Evolutionary conservation across 2,329 filamentous ascomycete species (phyloP).

Genomic region (Pleurostoma richardsiae): DNA sequence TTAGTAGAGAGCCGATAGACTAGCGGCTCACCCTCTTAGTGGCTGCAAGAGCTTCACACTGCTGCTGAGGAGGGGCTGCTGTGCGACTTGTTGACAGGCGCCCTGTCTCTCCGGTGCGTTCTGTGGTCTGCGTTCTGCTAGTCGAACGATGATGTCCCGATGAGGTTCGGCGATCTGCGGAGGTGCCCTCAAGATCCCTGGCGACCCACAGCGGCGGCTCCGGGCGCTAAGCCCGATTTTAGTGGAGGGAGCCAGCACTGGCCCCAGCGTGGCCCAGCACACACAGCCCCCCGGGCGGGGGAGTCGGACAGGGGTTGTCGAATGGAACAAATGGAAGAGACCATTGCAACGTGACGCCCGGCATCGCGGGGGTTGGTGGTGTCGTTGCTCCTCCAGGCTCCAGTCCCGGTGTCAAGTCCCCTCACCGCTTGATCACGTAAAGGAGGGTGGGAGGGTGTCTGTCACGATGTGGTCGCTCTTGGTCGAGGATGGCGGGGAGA

Average conservation of each 20-base stretch:
- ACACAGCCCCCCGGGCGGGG: background rate
- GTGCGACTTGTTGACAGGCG: too few species aligned
- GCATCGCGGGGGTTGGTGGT: background rate
- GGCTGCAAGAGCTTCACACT: too few species aligned
- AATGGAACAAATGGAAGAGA: background rate
- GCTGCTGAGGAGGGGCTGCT: too few species aligned
- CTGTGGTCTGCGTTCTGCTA: too few species aligned
- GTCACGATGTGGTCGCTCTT: background rate
- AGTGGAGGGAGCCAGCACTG: background rate
- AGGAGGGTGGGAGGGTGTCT: background rate
- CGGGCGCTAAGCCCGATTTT: background rate
- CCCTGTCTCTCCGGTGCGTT: too few species aligned
- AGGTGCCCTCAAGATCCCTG: background rate
- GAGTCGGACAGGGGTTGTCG: background rate
- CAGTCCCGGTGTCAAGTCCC: background rate
- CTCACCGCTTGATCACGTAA: background rate
- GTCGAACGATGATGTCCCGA: too few species aligned
- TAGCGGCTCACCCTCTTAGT: too few species aligned
- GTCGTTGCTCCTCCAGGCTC: background rate
- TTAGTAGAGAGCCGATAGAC: too few species aligned
- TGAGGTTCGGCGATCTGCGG: too few species aligned
- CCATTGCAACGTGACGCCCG: background rate
- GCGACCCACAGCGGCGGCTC: background rate
- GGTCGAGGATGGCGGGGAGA: background rate
- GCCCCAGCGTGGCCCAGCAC: background rate